Percentiles rank a stretch among this genome's conserved stretches.
Evolutionary conservation across 768 basidiomycete genomes (phyloP).

Genomic region (Naganishia randhawae): DNA sequence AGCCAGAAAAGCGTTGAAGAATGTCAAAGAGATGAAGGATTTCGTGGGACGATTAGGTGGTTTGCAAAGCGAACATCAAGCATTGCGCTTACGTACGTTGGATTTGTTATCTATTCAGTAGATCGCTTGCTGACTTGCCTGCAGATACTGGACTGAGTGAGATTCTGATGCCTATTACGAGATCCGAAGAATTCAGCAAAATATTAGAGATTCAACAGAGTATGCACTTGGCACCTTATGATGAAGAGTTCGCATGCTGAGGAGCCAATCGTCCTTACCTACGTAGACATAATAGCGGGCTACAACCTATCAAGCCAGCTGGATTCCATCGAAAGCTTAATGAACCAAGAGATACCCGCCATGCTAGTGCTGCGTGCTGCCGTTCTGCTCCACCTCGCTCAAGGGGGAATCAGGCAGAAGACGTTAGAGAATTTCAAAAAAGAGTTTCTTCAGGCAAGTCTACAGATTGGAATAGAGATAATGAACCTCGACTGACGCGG

Average conservation of each 20-base stretch:
- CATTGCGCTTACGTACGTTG: conserved; percentile 75
- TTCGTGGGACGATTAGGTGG: conserved; percentile 95
- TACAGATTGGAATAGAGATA: conserved; percentile 50
- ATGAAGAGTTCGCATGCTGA: too few species aligned
- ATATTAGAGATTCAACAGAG: conserved; percentile 95
- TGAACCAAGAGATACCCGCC: conserved; percentile 73
- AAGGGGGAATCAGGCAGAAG: conserved; percentile 82
- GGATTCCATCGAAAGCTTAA: conserved; percentile 80
- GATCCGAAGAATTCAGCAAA: conserved; percentile 82
- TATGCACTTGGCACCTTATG: conserved; percentile 39
- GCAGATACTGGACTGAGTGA: conserved; percentile 96
- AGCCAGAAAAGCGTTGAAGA: conserved; percentile 80
- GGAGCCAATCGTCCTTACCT: too few species aligned
- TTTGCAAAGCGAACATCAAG: conserved; percentile 84
- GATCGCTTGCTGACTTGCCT: not conserved
- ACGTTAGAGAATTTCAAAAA: conserved; percentile 80
- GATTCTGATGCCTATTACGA: conserved; percentile 75
- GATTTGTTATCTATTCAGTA: not conserved
- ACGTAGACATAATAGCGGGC: conserved; percentile 68
- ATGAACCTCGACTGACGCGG: not conserved
- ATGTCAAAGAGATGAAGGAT: conserved; percentile 82
- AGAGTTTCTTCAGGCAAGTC: conserved; percentile 70
- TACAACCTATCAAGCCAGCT: conserved; percentile 79
- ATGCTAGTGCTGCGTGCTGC: conserved; percentile 71
- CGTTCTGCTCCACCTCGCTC: conserved; percentile 78